phyloP scores from a whole-genome alignment of 179 eudicot genomes.

The Beta macrorhiza region DNA sequence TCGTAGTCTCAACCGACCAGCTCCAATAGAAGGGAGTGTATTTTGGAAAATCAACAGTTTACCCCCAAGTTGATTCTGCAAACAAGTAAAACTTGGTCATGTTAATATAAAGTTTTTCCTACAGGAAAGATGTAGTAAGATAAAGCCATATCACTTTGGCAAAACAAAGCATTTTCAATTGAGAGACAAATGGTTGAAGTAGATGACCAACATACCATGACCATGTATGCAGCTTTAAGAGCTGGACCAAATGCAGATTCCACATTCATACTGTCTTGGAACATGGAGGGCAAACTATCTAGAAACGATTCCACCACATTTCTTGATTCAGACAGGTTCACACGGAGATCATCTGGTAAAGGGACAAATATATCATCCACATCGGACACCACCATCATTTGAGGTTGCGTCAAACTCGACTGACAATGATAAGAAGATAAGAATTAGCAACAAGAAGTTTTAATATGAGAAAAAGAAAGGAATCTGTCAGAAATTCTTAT shows the following conservation, averaged over 20 bases:
- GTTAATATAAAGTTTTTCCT: background rate
- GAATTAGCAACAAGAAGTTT: constrained; percentile 22
- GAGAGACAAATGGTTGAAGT: background rate
- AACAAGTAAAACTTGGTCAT: constrained; percentile 18
- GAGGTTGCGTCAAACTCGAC: constrained; percentile 96
- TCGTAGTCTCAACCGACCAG: constrained; percentile 86
- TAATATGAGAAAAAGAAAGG: background rate
- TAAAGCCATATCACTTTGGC: background rate
- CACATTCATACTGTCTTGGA: constrained; percentile 75
- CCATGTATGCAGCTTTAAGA: constrained; percentile 89
- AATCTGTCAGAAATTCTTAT: background rate
- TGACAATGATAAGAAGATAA: constrained; percentile 41
- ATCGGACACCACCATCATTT: constrained; percentile 97
- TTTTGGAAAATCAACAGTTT: constrained; percentile 93
- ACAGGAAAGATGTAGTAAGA: background rate
- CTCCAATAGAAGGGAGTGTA: constrained; percentile 89
- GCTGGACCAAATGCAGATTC: constrained; percentile 99
- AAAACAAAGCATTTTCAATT: background rate
- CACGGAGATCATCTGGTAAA: constrained; percentile 97
- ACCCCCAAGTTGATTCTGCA: constrained; percentile 94
- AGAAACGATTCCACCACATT: constrained; percentile 83
- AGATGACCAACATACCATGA: constrained; percentile 62
- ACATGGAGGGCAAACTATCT: constrained; percentile 93
- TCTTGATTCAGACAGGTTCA: constrained; percentile 96
- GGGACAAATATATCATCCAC: constrained; percentile 93